These are phyloP conservation scores for Fusarium paranaense DNA, from an alignment of 2,329 filamentous ascomycete genomes.

Conservation along the genomic window DNA sequence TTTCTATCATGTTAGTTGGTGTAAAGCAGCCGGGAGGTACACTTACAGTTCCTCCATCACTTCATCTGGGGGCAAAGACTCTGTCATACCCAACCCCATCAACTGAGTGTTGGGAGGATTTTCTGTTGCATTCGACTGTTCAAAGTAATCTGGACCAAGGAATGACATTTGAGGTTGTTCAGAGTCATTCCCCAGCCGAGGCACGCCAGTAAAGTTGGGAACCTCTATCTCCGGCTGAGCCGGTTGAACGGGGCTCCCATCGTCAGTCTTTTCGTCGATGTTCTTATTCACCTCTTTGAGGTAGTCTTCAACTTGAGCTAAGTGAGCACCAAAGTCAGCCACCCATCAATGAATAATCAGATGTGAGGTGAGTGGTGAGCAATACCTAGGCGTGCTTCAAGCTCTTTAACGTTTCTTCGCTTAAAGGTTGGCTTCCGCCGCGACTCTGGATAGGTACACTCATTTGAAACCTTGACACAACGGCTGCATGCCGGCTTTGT, in stretches of 20 bases:
- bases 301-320: slow-evolving; percentile 85
- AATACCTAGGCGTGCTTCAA: slow-evolving; percentile 87
- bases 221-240: slow-evolving; percentile 24
- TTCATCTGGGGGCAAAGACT: slow-evolving; percentile 81
- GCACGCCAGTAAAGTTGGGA: slow-evolving; percentile 8
- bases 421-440: slow-evolving; percentile 90
- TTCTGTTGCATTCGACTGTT: slow-evolving; percentile 15
- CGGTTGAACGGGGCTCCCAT: slow-evolving; percentile 40
- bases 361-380: background rate
- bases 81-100: slow-evolving; percentile 83
- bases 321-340: slow-evolving; percentile 48
- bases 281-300: slow-evolving; percentile 72
- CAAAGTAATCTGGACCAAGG: slow-evolving; percentile 22
- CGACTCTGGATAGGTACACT: slow-evolving; percentile 90
- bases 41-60: slow-evolving; percentile 85
- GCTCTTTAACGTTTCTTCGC: slow-evolving; percentile 87
- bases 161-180: slow-evolving; percentile 23
- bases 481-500: slow-evolving; percentile 82
- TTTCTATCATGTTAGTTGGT: slow-evolving; percentile 61
- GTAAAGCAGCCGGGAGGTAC: background rate
- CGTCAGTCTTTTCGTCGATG: slow-evolving; percentile 39
- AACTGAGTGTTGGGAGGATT: slow-evolving; percentile 56
- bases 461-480: slow-evolving; percentile 78
- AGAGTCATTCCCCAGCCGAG: slow-evolving; percentile 2
- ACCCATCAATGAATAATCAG: background rate